Evolutionary conservation across 1,139 yeast species (phyloP).

Genomic region (Suhomyces panamericanus): DNA sequence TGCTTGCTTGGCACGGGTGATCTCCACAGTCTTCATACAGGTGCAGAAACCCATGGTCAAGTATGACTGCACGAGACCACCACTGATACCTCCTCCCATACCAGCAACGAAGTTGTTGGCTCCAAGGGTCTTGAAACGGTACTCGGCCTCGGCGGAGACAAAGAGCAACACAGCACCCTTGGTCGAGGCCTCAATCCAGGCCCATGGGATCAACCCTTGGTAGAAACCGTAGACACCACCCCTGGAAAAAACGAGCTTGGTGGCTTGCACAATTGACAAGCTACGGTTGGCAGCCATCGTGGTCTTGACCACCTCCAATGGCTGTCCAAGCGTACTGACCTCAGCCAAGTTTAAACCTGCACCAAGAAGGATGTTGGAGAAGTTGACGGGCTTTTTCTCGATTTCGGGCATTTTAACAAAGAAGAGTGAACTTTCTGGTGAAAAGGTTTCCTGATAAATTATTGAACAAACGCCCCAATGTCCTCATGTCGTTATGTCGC

Average conservation of each 20-base stretch:
- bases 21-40: conserved; percentile 97
- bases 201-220: conserved; percentile 99
- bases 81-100: conserved; percentile 91
- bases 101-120: conserved; percentile 77
- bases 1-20: conserved; percentile 84
- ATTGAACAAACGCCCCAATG: neutral
- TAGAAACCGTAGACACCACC: conserved; percentile 92
- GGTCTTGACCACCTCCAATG: conserved; percentile 91
- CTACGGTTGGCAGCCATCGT: conserved; percentile 97
- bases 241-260: conserved; percentile 80
- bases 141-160: conserved; percentile 91
- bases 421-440: neutral
- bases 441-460: neutral
- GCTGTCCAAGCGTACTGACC: conserved; percentile 94
- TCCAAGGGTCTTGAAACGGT: conserved; percentile 64
- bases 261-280: conserved; percentile 65
- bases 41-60: conserved; percentile 97
- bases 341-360: conserved; percentile 93
- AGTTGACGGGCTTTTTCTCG: conserved; percentile 83
- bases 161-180: conserved; percentile 97
- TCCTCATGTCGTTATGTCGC: conserved; percentile 6
- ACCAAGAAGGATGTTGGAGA: conserved; percentile 87
- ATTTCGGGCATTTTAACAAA: conserved; percentile 23
- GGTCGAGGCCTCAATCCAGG: conserved; percentile 99
- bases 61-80: conserved; percentile 96